Evolutionary conservation across 192 early-diverging fungal species (phyloP).

Genomic region (Backusella macrospora): DNA sequence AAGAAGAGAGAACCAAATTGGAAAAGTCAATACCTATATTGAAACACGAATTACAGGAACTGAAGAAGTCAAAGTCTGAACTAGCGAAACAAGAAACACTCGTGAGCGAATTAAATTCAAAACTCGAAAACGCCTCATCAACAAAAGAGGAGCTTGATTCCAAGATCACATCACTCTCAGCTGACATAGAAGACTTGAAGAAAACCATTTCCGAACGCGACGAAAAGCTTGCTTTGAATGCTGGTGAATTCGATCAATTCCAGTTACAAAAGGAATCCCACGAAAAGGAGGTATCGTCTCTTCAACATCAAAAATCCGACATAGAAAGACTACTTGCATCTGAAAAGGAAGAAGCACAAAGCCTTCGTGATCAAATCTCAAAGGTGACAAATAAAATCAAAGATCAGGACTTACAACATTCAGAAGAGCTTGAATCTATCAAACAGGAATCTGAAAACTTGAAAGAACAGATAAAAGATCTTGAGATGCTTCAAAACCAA

Average conservation of each 20-base stretch:
- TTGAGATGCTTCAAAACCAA: not conserved
- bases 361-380: not conserved
- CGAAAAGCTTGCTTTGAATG: not conserved
- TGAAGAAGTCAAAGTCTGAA: not conserved
- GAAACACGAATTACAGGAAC: not conserved
- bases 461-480: not conserved
- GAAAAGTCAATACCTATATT: not conserved
- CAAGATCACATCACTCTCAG: not conserved
- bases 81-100: not conserved
- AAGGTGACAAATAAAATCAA: not conserved
- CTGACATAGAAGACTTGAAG: not conserved
- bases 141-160: not conserved
- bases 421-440: not conserved
- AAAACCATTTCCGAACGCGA: not conserved
- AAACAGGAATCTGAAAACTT: conserved; percentile 13
- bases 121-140: not conserved
- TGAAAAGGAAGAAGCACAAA: not conserved
- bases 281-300: not conserved
- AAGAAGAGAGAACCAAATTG: not conserved
- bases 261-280: not conserved
- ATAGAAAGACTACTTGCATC: not conserved
- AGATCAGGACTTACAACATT: not conserved
- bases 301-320: not conserved
- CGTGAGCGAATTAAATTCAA: not conserved
- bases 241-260: conserved; percentile 15